Percentiles rank a stretch among this genome's conserved stretches.
Conservation (phyloP, 345 rosid genomes). For the Clarkia xantiana region DNA sequence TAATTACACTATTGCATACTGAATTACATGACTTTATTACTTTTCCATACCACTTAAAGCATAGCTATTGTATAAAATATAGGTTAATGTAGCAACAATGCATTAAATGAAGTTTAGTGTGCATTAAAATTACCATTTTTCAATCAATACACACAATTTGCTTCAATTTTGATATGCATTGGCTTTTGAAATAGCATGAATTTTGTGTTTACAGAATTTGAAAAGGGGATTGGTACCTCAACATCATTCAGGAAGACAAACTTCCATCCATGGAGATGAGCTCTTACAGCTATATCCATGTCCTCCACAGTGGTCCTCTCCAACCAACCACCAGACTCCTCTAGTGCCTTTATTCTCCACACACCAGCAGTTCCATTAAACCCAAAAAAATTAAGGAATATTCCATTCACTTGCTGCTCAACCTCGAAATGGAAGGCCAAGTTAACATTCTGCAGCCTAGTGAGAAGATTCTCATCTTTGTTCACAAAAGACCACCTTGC, state of each 20-base stretch:
- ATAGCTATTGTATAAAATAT: too few relatives aligned
- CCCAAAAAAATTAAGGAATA: conserved; percentile 75
- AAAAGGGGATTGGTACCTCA: conserved; percentile 35
- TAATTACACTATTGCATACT: too few relatives aligned
- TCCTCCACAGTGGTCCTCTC: conserved; percentile 97
- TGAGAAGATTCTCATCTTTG: conserved; percentile 75
- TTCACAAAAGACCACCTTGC: conserved; percentile 96
- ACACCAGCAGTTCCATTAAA: conserved; percentile 96
- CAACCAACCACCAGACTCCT: conserved; percentile 91
- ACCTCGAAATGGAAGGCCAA: conserved; percentile 89
- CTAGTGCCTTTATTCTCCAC: conserved; percentile 91
- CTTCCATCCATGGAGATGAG: conserved; percentile 91
- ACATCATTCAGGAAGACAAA: conserved; percentile 77
- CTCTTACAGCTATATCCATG: conserved; percentile 95
- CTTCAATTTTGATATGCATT: background rate
- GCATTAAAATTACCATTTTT: background rate
- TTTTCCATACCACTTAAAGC: too few relatives aligned
- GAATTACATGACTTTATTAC: too few relatives aligned
- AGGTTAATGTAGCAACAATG: conserved; percentile 2
- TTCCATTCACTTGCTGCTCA: conserved; percentile 89
- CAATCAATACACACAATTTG: background rate
- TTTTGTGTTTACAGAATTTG: too few relatives aligned
- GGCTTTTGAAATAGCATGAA: too few relatives aligned
- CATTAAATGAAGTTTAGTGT: background rate
- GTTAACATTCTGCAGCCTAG: conserved; percentile 80